Evolutionary conservation across 768 basidiomycete species (phyloP), one percentile per base, ranked within the genome.

Genomic region (Russula lepida): DNA sequence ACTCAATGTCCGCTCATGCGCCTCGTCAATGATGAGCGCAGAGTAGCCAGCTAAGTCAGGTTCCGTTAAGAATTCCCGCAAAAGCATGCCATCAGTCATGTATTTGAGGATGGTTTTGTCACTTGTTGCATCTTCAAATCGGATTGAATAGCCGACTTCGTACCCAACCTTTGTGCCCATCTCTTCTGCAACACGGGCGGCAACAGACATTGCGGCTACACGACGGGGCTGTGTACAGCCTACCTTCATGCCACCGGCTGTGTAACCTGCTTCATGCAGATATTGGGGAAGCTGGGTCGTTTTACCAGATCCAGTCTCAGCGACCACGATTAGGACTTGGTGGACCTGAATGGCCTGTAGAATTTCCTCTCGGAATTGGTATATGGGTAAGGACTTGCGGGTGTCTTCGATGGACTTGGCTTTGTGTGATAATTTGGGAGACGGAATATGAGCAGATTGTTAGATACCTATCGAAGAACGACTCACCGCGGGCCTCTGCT

Each of bases 91-190:
- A 70, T 99, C 97, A 47, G 97, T 99, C 97, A 99, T 97, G 75
- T 99, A 99, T 75, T 99, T 98, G 69, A 99, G 79, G 47, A 95
- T 88, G 4, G 97, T 99, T 78, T 97, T 98, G 79, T 98, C 94
- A 77, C 92, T 97, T 21, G 97, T 99, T 73, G 94, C 97, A 73
- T 99, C 97, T 74, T 99, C 97, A 75, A 99, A 99, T 33, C 97
- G 92, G 68, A 99, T 99, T 35, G 95, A 95, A 74, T 99, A 99
- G n/a, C 97, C 97, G 53, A 99, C 97, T 75, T 98, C 95, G 68
- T 95, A 91, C 11, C 97, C 97, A 43, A 99, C 86, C 73, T 98
- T 89, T 3, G 86, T 89, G 8, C 95, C 97, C 88, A 98, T 94
- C 75, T 99, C 97, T 64, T 98, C 97, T 0, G 97, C 95, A 17